Conservation (phyloP, 441 rosid genomes). For the Populus trichocarpa region DNA sequence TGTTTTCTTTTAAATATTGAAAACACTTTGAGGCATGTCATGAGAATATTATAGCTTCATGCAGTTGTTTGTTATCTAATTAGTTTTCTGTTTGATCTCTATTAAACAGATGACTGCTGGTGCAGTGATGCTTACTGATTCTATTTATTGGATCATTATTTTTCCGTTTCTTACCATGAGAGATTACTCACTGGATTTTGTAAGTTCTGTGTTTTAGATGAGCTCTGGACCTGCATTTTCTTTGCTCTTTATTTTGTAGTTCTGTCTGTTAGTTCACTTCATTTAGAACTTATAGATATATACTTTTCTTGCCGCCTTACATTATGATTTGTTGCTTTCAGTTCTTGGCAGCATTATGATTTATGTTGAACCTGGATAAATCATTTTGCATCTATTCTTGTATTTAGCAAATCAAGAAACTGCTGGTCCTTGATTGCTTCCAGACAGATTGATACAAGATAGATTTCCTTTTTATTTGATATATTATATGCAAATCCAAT, state of each 20-base stretch:
- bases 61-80: constrained; percentile 4
- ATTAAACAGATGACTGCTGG: constrained; percentile 77
- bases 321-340: neutral
- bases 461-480: too few relatives aligned
- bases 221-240: constrained; percentile 2
- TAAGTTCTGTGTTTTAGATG: constrained; percentile 33
- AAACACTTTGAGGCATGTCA: neutral
- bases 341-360: neutral
- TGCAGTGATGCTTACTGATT: constrained; percentile 82
- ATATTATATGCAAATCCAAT: too few relatives aligned
- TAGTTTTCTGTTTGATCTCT: constrained; percentile 18
- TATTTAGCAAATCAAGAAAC: neutral
- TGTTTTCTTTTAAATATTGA: constrained; percentile 44
- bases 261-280: neutral
- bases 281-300: neutral
- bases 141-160: constrained; percentile 86
- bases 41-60: constrained; percentile 6
- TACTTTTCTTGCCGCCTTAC: constrained; percentile 2
- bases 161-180: constrained; percentile 78
- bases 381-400: neutral
- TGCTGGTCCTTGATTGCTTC: neutral
- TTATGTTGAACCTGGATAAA: neutral
- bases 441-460: too few relatives aligned
- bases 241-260: neutral
- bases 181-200: constrained; percentile 61